Percentiles rank a stretch among this genome's conserved stretches.
These are phyloP conservation scores for Lactifluus rugatus DNA, from an alignment of 768 basidiomycete genomes.

Conservation along the genomic window DNA sequence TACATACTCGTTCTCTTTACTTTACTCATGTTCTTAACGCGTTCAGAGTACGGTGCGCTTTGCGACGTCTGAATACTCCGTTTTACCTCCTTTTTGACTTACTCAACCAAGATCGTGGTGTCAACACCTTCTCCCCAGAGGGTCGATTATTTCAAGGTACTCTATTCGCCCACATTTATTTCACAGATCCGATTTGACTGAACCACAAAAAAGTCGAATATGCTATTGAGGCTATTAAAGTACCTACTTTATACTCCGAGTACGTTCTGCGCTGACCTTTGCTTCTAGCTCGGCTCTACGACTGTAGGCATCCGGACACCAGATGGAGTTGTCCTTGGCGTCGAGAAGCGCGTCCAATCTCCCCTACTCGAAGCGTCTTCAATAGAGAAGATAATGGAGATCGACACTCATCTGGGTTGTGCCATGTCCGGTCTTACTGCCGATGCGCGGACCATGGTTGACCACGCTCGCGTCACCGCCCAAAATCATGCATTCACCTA, in stretches of 20 bases:
- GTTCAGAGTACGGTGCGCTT: slow-evolving; percentile 80
- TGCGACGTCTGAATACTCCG: background rate
- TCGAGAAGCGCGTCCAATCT: slow-evolving; percentile 98
- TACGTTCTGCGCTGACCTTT: slow-evolving; percentile 1
- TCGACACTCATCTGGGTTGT: slow-evolving; percentile 91
- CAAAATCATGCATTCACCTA: slow-evolving; percentile 96
- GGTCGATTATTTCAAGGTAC: slow-evolving; percentile 96
- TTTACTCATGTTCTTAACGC: slow-evolving; percentile 74
- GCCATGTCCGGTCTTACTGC: slow-evolving; percentile 98
- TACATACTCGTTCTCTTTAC: background rate
- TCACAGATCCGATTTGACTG: slow-evolving; percentile 19
- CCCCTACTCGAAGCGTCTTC: slow-evolving; percentile 90
- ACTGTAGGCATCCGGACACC: slow-evolving; percentile 91
- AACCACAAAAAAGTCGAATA: slow-evolving; percentile 75
- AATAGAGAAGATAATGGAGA: slow-evolving; percentile 99
- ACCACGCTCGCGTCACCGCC: slow-evolving; percentile 94
- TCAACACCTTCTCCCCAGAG: slow-evolving; percentile 98
- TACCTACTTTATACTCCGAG: slow-evolving; percentile 24
- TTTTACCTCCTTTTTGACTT: background rate
- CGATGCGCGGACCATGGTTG: slow-evolving; percentile 98
- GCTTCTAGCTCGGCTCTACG: slow-evolving; percentile 82
- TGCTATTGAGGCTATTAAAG: slow-evolving; percentile 99
- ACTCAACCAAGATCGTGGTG: slow-evolving; percentile 69
- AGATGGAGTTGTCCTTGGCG: slow-evolving; percentile 85
- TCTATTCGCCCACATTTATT: slow-evolving; percentile 18